Evolutionary conservation across 768 basidiomycete species (phyloP), one percentile per base, ranked within the genome.

Genomic region (Termitomyces sp.): DNA sequence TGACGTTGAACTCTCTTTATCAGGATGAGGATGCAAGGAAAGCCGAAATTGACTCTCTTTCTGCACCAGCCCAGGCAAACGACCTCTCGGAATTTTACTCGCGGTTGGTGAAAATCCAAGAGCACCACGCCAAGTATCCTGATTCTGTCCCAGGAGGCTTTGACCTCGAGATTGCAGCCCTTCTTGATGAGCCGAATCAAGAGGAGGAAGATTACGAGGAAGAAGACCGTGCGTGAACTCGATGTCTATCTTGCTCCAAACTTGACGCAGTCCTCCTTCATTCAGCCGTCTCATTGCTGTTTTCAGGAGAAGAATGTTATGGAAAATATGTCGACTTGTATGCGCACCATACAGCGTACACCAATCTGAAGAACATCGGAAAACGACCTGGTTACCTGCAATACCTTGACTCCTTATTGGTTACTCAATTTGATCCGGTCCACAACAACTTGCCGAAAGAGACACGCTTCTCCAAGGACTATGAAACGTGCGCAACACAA

Each of bases 291-390:
- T 86, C 89, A 35, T 72, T 91, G 49, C 71, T 96, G 63, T 99
- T 99, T 74, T 96, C 95, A 12, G 97, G 97, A 34, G 96, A 98
- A 76, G 97, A 99, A 68, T 81, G 82, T 8, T 92, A 95, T 63
- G 97, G 97, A 51, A 91, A 91, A 72, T 98, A 96, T 68, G 82
- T 98, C 59, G 97, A 99, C 70, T 70, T 99, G 56, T 91, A 98
- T 69, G 77, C 85, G 49, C 86, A 91, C 57, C 97, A 98, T 64
- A 82, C 88, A 47, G 77, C 89, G 48, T 98, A 91, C 73, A 86
- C 84, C 75, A 99, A 99, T 71, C 71, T 99, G 61, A 91, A 91
- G 72, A 83, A 87, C 57, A 81, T 94, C 48, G 81, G 85, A 49
- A 91, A 88, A 67, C 83, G 94, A 42, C 73, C 94, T 30, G 86